Evolutionary conservation across 177 flowering plant species (phyloP).

Genomic region (Telopea speciosissima): DNA sequence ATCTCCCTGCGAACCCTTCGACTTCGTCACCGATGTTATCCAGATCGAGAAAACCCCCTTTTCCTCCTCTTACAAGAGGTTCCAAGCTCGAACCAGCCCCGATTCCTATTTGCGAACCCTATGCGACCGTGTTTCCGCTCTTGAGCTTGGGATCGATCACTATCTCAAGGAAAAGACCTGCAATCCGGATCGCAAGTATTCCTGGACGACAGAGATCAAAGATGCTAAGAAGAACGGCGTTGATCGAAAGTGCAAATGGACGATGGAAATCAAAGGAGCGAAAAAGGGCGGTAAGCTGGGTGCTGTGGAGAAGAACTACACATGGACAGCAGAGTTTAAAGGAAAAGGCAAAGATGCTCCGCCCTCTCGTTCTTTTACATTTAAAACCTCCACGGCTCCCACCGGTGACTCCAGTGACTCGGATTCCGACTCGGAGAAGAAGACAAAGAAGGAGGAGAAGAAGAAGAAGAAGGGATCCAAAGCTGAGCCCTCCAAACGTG

Average conservation of each 20-base stretch:
- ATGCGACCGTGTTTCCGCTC: slow-evolving; percentile 59
- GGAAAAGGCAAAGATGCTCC: slow-evolving; percentile 33
- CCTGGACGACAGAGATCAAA: slow-evolving; percentile 46
- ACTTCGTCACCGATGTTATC: slow-evolving; percentile 52
- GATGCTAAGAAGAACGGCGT: slow-evolving; percentile 17
- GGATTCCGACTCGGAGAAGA: too few species aligned
- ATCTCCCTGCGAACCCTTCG: slow-evolving; percentile 28
- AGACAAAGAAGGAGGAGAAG: neutral
- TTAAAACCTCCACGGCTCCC: slow-evolving; percentile 40
- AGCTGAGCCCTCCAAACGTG: slow-evolving; percentile 14
- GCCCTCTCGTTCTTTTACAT: slow-evolving; percentile 39
- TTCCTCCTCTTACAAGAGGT: slow-evolving; percentile 30
- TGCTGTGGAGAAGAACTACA: neutral
- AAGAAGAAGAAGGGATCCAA: neutral
- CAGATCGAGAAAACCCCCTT: slow-evolving; percentile 42
- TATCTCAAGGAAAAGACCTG: slow-evolving; percentile 17
- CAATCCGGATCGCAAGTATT: slow-evolving; percentile 49
- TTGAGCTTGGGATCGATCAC: slow-evolving; percentile 57
- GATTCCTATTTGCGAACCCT: slow-evolving; percentile 34
- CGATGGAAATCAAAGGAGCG: slow-evolving; percentile 38
- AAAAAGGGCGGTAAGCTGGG: neutral
- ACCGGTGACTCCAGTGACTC: slow-evolving; percentile 19
- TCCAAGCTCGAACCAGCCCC: slow-evolving; percentile 20
- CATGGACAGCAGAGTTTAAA: neutral
- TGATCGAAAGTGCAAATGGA: slow-evolving; percentile 64